A percentile compares a stretch with the other conserved stretches of the same genome.
Conservation (phyloP, 1,284 basidiomycete species). For the Leccinum ponderosum region DNA sequence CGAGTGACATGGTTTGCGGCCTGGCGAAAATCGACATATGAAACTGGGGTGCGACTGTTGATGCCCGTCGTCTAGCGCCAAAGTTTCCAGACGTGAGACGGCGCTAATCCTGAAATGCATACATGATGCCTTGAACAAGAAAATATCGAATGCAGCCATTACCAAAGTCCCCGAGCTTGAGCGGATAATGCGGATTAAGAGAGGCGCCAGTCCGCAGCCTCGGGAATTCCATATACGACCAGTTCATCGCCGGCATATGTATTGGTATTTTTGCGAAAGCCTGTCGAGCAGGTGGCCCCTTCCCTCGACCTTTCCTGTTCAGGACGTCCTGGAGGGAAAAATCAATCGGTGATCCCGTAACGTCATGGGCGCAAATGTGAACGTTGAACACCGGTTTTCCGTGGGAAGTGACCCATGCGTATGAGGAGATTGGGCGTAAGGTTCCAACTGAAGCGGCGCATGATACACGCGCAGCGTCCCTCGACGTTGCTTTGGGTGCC, state of each 20-base stretch:
- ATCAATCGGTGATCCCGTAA: neutral
- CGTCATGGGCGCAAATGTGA: neutral
- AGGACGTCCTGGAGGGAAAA: neutral
- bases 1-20: conserved; percentile 37
- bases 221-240: conserved; percentile 1
- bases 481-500: conserved; percentile 29
- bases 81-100: neutral
- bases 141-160: conserved; percentile 36
- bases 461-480: neutral
- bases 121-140: conserved; percentile 35
- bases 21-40: conserved; percentile 45
- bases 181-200: neutral
- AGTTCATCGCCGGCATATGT: neutral
- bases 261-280: conserved; percentile 43
- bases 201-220: conserved; percentile 43
- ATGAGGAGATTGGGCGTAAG: conserved; percentile 64
- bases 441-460: conserved; percentile 42
- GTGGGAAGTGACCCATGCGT: conserved; percentile 44
- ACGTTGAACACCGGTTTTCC: conserved; percentile 15
- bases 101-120: conserved; percentile 20
- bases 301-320: conserved; percentile 50
- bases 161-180: too few relatives aligned
- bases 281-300: conserved; percentile 47
- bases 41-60: conserved; percentile 46
- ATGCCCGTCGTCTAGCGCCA: conserved; percentile 39